Evolutionary conservation across 2,329 filamentous ascomycete genomes (phyloP).

Genomic region (Trichophyton mentagrophytes): DNA sequence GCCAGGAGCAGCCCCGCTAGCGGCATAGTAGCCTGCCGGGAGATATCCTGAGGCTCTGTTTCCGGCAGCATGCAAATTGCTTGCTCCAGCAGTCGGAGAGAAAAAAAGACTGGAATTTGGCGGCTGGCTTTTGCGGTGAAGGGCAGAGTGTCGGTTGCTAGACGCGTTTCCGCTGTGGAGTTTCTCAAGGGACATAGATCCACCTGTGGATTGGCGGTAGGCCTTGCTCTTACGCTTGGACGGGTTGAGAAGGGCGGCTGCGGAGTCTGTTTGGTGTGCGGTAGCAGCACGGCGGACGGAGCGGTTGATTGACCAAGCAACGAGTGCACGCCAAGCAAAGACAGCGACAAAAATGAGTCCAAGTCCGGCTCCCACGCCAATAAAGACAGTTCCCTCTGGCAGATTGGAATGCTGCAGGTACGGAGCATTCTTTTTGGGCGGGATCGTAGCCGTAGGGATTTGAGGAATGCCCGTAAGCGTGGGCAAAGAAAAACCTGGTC

Average conservation of each 20-base stretch:
- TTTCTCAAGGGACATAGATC: conserved; percentile 44
- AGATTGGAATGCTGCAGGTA: conserved; percentile 80
- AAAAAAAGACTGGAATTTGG: conserved; percentile 75
- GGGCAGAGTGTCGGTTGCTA: conserved; percentile 26
- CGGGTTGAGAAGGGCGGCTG: conserved; percentile 45
- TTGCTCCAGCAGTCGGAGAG: conserved; percentile 68
- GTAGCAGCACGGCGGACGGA: conserved; percentile 75
- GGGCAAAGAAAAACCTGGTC: conserved; percentile 29
- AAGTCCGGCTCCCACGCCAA: conserved; percentile 77
- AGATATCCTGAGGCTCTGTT: conserved; percentile 65
- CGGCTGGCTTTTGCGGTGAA: conserved; percentile 32
- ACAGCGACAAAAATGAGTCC: conserved; percentile 72
- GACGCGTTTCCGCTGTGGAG: conserved; percentile 23
- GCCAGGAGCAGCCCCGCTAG: conserved; percentile 44
- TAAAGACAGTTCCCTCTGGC: conserved; percentile 92
- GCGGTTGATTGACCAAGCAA: conserved; percentile 83
- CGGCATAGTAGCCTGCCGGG: conserved; percentile 81
- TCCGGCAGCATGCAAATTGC: conserved; percentile 37
- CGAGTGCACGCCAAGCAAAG: conserved; percentile 72
- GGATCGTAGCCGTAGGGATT: conserved; percentile 62
- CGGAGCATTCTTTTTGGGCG: conserved; percentile 69
- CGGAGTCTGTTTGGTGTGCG: conserved; percentile 53
- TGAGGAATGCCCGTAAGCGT: conserved; percentile 45
- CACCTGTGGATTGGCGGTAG: conserved; percentile 19
- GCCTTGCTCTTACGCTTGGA: conserved; percentile 26